Base-by-base conservation (phyloP, 352 stramenopile genomes). In the Pythium phragmitis region DNA sequence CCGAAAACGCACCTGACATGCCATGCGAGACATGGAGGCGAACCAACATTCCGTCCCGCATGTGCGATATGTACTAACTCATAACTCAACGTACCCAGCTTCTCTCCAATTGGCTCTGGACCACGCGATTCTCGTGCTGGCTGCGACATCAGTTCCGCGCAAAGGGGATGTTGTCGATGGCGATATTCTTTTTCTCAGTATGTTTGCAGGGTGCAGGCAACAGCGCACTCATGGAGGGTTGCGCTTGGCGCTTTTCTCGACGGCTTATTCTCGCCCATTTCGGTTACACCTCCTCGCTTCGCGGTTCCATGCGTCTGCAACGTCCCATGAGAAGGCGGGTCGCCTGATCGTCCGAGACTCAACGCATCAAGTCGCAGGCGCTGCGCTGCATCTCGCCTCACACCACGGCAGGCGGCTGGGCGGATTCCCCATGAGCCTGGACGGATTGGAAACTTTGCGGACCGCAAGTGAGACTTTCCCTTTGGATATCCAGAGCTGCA, bases 31-130 rank as follows among this genome's bases (percentile, higher is more conserved):
- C 45, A 50, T 50, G 45, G 45, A 26, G n/a, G 4, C 19, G 4
- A 33, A 50, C 45, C 45, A 50, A 50, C 45, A 50, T n/a, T 50
- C 45, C n/a, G 45, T 50, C 45, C 45, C 16, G n/a, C 3, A 46
- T 50, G 9, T 13, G 26, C 26, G 26, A 30, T 30, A 30, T 30
- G 26, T 30, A 30, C 26, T 30, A 30, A 19, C 45, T 50, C 45
- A 30, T 30, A 7, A 11, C 45, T 30, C 17, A 39, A 13, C 34
- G 34, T 39, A 39, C 34, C 34, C 34, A 39, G 34, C 34, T 39
- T 39, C 8, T 39, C 34, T 30, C 4, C 26, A 30, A 5, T 30
- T 30, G 26, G 4, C 34, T 39, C 3, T 39, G 34, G 34, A 11
- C 14, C 41, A 21, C 13, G n/a, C 2, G 41, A 19, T 47, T 47